A percentile compares a stretch with the other conserved stretches of the same genome.
Evolutionary conservation across 2,329 filamentous ascomycete species (phyloP).

Genomic region (Zarea fungicola): DNA sequence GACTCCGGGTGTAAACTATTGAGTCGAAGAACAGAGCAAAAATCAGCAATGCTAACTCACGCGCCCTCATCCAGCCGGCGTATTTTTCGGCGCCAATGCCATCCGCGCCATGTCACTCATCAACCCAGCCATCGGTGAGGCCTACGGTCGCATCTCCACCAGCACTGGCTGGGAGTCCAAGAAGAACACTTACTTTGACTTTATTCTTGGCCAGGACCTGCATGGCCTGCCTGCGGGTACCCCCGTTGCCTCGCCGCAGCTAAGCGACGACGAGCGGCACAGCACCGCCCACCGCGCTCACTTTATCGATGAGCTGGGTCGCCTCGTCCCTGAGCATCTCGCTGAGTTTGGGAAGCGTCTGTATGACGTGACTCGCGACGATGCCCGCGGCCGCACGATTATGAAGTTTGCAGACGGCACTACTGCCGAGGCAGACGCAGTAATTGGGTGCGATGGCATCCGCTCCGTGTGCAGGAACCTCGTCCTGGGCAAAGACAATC

Average conservation of each 20-base stretch:
- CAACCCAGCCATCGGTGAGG: slow-evolving; percentile 27
- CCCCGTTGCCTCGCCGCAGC: slow-evolving; percentile 3
- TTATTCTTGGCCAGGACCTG: slow-evolving; percentile 13
- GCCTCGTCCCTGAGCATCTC: slow-evolving; percentile 29
- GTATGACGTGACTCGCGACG: slow-evolving; percentile 23
- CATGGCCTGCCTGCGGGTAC: slow-evolving; percentile 1
- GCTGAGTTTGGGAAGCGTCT: slow-evolving; percentile 32
- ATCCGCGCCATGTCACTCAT: slow-evolving; percentile 35
- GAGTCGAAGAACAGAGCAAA: not conserved
- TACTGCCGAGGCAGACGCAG: slow-evolving; percentile 30
- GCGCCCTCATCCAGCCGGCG: slow-evolving; percentile 30
- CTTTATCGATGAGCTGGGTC: slow-evolving; percentile 35
- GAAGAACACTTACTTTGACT: slow-evolving; percentile 20
- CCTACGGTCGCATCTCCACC: slow-evolving; percentile 25
- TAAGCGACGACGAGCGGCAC: slow-evolving; percentile 22
- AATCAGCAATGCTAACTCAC: not conserved
- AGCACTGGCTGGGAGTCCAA: slow-evolving; percentile 23
- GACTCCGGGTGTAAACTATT: too few relatives aligned
- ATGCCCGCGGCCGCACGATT: slow-evolving; percentile 18
- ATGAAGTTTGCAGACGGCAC: slow-evolving; percentile 37
- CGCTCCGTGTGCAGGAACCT: slow-evolving; percentile 49
- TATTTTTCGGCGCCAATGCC: slow-evolving; percentile 42
- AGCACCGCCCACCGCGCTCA: slow-evolving; percentile 32
- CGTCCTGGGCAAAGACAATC: slow-evolving; percentile 39
- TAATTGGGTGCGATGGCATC: slow-evolving; percentile 61